Conservation (phyloP, 2,329 filamentous ascomycete genomes). For the Corniculantispora saksenae region DNA sequence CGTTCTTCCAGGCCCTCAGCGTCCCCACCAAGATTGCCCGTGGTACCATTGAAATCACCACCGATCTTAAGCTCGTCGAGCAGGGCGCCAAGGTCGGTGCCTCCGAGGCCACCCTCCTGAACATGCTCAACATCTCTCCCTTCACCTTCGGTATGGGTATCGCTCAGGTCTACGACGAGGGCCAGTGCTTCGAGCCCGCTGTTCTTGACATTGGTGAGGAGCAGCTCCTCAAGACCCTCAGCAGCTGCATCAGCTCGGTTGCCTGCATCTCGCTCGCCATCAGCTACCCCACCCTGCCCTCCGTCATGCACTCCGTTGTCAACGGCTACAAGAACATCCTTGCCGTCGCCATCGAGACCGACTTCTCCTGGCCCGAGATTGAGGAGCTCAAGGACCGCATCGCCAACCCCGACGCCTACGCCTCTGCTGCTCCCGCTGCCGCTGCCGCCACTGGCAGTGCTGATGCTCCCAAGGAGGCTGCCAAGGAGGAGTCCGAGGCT, state of each 20-base stretch:
- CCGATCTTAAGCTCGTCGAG: slow-evolving; percentile 97
- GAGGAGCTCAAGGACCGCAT: slow-evolving; percentile 99
- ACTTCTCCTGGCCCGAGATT: slow-evolving; percentile 93
- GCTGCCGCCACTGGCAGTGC: slow-evolving; percentile 53
- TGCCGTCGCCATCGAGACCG: slow-evolving; percentile 84
- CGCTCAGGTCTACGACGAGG: slow-evolving; percentile 94
- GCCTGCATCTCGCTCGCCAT: slow-evolving; percentile 86
- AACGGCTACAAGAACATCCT: slow-evolving; percentile 98
- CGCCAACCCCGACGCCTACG: slow-evolving; percentile 97
- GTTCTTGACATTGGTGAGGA: slow-evolving; percentile 95
- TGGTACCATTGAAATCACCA: slow-evolving; percentile 99
- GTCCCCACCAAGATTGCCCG: slow-evolving; percentile 99
- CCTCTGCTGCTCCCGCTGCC: slow-evolving; percentile 73
- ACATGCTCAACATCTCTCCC: slow-evolving; percentile 99
- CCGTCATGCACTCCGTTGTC: slow-evolving; percentile 93
- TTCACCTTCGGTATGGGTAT: slow-evolving; percentile 99
- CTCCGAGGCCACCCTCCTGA: slow-evolving; percentile 97
- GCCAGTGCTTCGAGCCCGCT: slow-evolving; percentile 82
- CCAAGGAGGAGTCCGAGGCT: slow-evolving; percentile 69
- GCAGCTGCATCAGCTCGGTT: slow-evolving; percentile 80
- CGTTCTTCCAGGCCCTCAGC: slow-evolving; percentile 99
- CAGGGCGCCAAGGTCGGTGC: slow-evolving; percentile 91
- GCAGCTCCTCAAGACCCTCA: slow-evolving; percentile 85
- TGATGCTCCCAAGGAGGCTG: slow-evolving; percentile 61
- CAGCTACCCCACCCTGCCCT: slow-evolving; percentile 95